Conservation (phyloP, 352 stramenopile species). For the Pythium dissotocum region DNA sequence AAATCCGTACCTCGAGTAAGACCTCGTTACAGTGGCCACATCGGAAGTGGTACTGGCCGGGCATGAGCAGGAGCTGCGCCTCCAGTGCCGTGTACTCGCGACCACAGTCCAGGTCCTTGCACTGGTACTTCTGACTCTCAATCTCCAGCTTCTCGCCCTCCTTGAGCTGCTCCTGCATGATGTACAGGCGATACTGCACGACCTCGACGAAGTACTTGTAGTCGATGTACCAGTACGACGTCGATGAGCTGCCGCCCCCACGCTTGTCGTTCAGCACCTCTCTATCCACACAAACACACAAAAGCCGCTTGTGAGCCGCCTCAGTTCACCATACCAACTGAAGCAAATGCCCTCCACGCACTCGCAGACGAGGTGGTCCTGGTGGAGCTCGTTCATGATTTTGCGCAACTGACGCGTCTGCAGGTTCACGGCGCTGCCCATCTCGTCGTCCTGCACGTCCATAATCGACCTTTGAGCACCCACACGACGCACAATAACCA, state of each 20-base stretch:
- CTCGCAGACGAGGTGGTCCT: constrained; percentile 87
- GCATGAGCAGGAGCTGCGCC: constrained; percentile 79
- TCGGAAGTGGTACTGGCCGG: constrained; percentile 80
- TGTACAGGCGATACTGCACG: constrained; percentile 85
- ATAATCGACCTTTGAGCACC: background rate
- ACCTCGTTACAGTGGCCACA: constrained; percentile 86
- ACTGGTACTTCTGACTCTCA: constrained; percentile 86
- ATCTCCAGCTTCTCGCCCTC: constrained; percentile 87
- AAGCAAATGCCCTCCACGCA: constrained; percentile 28
- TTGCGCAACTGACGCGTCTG: constrained; percentile 89
- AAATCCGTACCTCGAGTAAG: constrained; percentile 54
- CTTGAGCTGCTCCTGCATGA: constrained; percentile 88
- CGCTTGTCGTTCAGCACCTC: constrained; percentile 89
- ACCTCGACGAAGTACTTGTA: constrained; percentile 93
- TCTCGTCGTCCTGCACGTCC: constrained; percentile 74
- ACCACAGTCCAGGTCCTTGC: constrained; percentile 81
- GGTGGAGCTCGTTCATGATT: constrained; percentile 88
- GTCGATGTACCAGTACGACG: constrained; percentile 92
- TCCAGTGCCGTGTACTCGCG: constrained; percentile 88
- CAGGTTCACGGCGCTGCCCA: constrained; percentile 86
- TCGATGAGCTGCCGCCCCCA: constrained; percentile 79
- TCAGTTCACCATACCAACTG: background rate
- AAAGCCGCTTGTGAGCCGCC: background rate
- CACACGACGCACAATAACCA: background rate
- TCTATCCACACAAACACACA: constrained; percentile 29